phyloP scores from a whole-genome alignment of 257 asterid species.

The Buddleja alternifolia region DNA sequence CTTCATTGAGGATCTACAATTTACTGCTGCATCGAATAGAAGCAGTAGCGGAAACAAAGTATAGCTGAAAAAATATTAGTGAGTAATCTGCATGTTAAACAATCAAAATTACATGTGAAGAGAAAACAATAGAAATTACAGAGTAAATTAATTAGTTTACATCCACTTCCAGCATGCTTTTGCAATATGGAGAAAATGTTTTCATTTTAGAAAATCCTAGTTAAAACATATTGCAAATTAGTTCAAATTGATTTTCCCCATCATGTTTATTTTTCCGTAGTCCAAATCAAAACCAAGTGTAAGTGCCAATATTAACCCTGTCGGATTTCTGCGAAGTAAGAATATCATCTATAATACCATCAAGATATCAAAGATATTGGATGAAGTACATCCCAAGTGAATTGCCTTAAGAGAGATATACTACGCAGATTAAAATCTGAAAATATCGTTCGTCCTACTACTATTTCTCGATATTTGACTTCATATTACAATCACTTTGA shows the following conservation, averaged over 20 bases:
- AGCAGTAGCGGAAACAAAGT: conserved; percentile 85
- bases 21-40: conserved; percentile 80
- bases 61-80: conserved; percentile 59
- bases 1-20: conserved; percentile 60
- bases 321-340: not conserved
- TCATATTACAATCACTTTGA: not conserved
- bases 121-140: not conserved
- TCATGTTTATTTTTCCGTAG: not conserved
- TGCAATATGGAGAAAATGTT: not conserved
- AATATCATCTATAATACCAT: not conserved
- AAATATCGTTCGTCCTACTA: not conserved
- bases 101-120: conserved; percentile 3
- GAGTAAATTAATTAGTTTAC: not conserved
- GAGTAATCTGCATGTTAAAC: conserved; percentile 29
- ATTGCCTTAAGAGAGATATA: not conserved
- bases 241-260: not conserved
- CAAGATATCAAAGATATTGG: not conserved
- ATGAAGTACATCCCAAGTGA: not conserved
- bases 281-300: not conserved
- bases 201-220: not conserved
- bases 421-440: not conserved
- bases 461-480: conserved; percentile 12
- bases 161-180: conserved; percentile 14
- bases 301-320: not conserved
- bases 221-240: not conserved